phyloP scores from a whole-genome alignment of 164 flowering plant species.

The Dillenia suffruticosa region DNA sequence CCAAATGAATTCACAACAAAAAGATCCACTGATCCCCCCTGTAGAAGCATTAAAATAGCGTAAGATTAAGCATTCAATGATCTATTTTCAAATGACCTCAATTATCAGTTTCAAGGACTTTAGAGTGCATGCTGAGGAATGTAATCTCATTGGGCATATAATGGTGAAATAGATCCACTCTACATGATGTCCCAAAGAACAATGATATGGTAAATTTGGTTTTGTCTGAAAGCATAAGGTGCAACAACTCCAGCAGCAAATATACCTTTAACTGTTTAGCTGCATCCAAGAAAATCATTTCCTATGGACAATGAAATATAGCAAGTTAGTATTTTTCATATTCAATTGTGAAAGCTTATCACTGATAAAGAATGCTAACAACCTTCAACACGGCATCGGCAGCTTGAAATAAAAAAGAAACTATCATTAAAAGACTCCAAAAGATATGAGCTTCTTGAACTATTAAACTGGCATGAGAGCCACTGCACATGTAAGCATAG shows the following conservation, averaged over 20 bases:
- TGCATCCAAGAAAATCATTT: constrained; percentile 69
- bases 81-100: not conserved
- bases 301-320: constrained; percentile 42
- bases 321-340: constrained; percentile 2
- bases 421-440: constrained; percentile 86
- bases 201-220: too few relatives aligned
- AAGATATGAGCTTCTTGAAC: constrained; percentile 75
- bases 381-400: constrained; percentile 96
- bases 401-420: constrained; percentile 91
- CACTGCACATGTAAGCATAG: constrained; percentile 47
- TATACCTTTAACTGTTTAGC: constrained; percentile 60
- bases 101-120: not conserved
- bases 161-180: too few relatives aligned
- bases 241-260: not conserved
- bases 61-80: not conserved
- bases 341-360: not conserved
- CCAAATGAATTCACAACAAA: constrained; percentile 94
- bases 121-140: too few relatives aligned
- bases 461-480: constrained; percentile 76
- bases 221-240: not conserved
- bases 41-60: constrained; percentile 10
- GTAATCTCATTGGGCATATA: too few relatives aligned
- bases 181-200: too few relatives aligned
- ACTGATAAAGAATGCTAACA: constrained; percentile 8
- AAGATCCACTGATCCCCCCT: constrained; percentile 89